Evolutionary conservation across 2,329 filamentous ascomycete genomes (phyloP).

Genomic region (Celoporthe dispersa): DNA sequence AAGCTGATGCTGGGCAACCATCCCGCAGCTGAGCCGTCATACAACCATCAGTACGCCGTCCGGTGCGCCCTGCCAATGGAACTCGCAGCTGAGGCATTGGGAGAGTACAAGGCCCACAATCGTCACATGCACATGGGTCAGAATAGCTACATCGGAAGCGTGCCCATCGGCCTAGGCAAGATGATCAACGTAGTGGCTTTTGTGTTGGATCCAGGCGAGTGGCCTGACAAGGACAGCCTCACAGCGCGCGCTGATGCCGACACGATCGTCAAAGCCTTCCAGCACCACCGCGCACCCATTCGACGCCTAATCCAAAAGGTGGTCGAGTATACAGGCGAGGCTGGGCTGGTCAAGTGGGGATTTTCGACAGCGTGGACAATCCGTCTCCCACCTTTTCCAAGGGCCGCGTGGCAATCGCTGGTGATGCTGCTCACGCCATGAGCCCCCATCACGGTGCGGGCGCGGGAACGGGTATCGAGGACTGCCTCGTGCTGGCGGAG

Average conservation of each 20-base stretch:
- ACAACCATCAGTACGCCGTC: slow-evolving; percentile 64
- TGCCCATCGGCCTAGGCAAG: slow-evolving; percentile 60
- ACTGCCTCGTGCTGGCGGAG: slow-evolving; percentile 49
- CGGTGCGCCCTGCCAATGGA: slow-evolving; percentile 65
- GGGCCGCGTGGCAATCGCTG: slow-evolving; percentile 53
- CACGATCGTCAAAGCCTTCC: neutral
- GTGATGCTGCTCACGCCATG: slow-evolving; percentile 61
- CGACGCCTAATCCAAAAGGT: neutral
- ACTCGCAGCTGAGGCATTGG: slow-evolving; percentile 52
- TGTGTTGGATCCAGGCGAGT: slow-evolving; percentile 15
- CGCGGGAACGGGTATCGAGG: slow-evolving; percentile 60
- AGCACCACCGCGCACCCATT: neutral
- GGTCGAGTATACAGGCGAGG: slow-evolving; percentile 5
- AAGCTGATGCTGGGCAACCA: slow-evolving; percentile 51
- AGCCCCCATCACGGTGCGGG: slow-evolving; percentile 61
- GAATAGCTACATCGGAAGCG: slow-evolving; percentile 62
- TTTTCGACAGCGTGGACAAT: slow-evolving; percentile 38
- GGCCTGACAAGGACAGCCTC: neutral
- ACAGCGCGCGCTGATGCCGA: neutral
- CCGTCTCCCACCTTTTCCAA: slow-evolving; percentile 50
- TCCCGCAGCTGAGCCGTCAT: slow-evolving; percentile 42
- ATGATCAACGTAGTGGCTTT: slow-evolving; percentile 62
- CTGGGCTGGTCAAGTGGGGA: slow-evolving; percentile 14
- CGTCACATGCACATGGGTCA: slow-evolving; percentile 63
- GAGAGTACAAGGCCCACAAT: slow-evolving; percentile 52